Base-by-base conservation (phyloP, 2,329 filamentous ascomycete species). In the Trichoderma sp. region DNA sequence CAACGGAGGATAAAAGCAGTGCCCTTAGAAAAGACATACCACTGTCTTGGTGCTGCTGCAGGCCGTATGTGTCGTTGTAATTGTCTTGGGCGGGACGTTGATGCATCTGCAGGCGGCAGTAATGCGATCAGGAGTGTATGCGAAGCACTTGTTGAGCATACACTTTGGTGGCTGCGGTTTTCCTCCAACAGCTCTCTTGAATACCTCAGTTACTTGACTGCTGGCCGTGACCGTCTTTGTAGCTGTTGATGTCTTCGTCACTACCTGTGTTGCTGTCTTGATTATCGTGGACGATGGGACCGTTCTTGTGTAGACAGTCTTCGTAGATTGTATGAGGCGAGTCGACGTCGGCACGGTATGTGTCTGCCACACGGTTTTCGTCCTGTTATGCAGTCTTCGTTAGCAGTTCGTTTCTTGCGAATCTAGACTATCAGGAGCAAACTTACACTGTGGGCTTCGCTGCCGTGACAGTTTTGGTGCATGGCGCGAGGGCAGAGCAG, bases 81-180 rank as follows among this genome's bases (percentile, higher is more conserved):
- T 21, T 2, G 73, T 74, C 21, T 58, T 24, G 21, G 71, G 71
- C 0, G 74, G 71, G 1, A 74, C 73, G 21, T 71, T 69, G 32
- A 75, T 75, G 63, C 74, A 75, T 11, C 71, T 69, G 30, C 74
- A 75, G 16, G 71, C 74, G 16, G 72, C 74, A 11, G 73, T 73
- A 59, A 75, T 73, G 4, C 73, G 73, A n/a, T 72, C 72, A 10
- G 71, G 71, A 60, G 73, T 70, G 26, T 74, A 75, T 3, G 69
- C 70, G 26, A 71, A 72, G 5, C 72, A 66, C 8, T 66, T 72
- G 8, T 73, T 74, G 1, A 71, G 71, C 73, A 74, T 74, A 37
- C 72, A 74, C 37, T 71, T 68, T 0, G 73, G 72, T 28, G 72
- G 66, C 30, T 65, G 64, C 8, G 63, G 55, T 4, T 28, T 37